These are phyloP conservation scores for Didymella pinodella DNA, from an alignment of 2,329 filamentous ascomycete species.

Conservation along the genomic window DNA sequence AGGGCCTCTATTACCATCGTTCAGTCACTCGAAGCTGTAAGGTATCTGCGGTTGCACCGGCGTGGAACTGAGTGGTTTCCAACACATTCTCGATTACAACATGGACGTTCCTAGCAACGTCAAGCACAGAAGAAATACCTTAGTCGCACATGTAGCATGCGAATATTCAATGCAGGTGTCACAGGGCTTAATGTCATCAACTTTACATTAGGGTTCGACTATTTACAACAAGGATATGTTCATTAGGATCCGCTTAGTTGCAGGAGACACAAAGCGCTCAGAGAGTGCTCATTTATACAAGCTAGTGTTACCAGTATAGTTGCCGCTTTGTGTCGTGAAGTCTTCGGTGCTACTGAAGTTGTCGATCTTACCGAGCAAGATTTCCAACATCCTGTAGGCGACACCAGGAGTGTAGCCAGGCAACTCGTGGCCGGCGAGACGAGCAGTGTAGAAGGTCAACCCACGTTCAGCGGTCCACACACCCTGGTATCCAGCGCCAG, in stretches of 20 bases:
- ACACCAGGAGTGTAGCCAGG: constrained; percentile 56
- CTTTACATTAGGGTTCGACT: too few relatives aligned
- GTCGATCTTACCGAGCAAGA: constrained; percentile 52
- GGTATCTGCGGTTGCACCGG: too few relatives aligned
- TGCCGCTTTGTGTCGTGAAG: constrained; percentile 49
- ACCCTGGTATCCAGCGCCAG: constrained; percentile 54
- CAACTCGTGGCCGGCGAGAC: constrained; percentile 54
- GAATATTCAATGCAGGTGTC: too few relatives aligned
- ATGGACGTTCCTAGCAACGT: too few relatives aligned
- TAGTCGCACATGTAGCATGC: too few relatives aligned
- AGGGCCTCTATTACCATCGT: too few relatives aligned
- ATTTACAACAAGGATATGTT: background rate
- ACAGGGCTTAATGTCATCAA: too few relatives aligned
- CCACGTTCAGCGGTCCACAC: constrained; percentile 55
- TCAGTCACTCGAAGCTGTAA: too few relatives aligned
- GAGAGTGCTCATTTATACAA: constrained; percentile 30
- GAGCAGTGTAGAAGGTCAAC: constrained; percentile 56
- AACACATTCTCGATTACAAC: too few relatives aligned
- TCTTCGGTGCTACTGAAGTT: constrained; percentile 46
- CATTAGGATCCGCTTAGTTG: background rate
- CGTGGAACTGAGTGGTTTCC: too few relatives aligned
- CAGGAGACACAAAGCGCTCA: background rate
- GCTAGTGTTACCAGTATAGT: constrained; percentile 41
- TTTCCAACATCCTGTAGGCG: constrained; percentile 53
- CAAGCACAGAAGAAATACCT: too few relatives aligned